Evolutionary conservation across 2,329 filamentous ascomycete species (phyloP).

Genomic region (Setomelanomma holmii): DNA sequence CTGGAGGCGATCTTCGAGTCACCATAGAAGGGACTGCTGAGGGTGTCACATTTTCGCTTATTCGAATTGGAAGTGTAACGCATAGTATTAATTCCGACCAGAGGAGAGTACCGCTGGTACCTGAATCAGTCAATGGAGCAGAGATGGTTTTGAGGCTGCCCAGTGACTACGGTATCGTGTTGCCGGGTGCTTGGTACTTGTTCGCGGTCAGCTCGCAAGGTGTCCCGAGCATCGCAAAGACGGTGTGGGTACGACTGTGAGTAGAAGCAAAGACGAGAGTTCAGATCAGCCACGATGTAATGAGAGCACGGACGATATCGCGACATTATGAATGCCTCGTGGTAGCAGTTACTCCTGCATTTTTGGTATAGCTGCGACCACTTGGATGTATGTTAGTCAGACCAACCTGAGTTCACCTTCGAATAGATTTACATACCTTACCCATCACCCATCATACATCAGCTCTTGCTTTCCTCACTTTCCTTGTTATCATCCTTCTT

Average conservation of each 20-base stretch:
- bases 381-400: too few relatives aligned
- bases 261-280: neutral
- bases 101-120: conserved; percentile 21
- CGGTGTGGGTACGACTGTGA: conserved; percentile 11
- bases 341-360: too few relatives aligned
- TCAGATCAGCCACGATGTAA: neutral
- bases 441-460: too few relatives aligned
- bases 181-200: conserved; percentile 27
- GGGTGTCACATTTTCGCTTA: conserved; percentile 17
- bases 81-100: conserved; percentile 33
- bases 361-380: too few relatives aligned
- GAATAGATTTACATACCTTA: too few relatives aligned
- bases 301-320: too few relatives aligned
- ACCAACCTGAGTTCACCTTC: too few relatives aligned
- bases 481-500: conserved; percentile 22
- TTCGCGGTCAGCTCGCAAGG: conserved; percentile 23
- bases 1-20: conserved; percentile 19
- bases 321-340: too few relatives aligned
- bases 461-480: neutral
- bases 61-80: conserved; percentile 30
- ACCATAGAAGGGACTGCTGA: conserved; percentile 15
- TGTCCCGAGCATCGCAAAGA: conserved; percentile 26
- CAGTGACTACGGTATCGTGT: conserved; percentile 17
- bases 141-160: conserved; percentile 15
- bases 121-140: conserved; percentile 1